A percentile compares a stretch with the other conserved stretches of the same genome.
Evolutionary conservation across 148 eudicot species (phyloP).

Genomic region (Dysphania ambrosioides): DNA sequence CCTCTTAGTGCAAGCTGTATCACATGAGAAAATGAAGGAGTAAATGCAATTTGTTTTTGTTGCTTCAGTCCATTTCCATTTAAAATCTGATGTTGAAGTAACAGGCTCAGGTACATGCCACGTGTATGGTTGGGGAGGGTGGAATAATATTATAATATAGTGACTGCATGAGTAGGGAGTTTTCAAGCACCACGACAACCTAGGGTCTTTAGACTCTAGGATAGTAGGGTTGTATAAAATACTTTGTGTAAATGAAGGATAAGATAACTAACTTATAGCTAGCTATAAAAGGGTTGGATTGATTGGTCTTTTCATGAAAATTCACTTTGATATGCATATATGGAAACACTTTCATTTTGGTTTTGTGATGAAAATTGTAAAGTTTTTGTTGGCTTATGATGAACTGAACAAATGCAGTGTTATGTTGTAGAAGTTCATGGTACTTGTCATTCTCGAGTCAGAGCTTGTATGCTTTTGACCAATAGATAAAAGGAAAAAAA

Average conservation of each 20-base stretch:
- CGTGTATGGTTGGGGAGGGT: constrained; percentile 29
- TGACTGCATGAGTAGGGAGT: background rate
- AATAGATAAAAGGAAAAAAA: background rate
- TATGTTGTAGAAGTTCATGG: background rate
- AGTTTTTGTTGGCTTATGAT: constrained; percentile 8
- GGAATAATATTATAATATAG: background rate
- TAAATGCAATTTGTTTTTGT: constrained; percentile 33
- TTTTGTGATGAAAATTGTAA: background rate
- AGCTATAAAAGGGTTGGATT: constrained; percentile 1
- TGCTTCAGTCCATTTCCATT: constrained; percentile 22
- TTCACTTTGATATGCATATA: constrained; percentile 1
- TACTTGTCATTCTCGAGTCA: constrained; percentile 12
- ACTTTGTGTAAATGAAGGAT: constrained; percentile 8
- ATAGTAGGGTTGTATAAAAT: background rate
- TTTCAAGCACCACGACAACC: background rate
- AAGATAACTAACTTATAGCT: constrained; percentile 11
- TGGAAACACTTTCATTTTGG: background rate
- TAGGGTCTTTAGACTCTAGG: background rate
- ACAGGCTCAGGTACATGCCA: constrained; percentile 25
- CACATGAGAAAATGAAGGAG: background rate
- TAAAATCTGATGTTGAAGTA: constrained; percentile 24
- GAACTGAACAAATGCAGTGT: background rate
- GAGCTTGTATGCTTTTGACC: constrained; percentile 23
- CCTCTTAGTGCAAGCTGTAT: constrained; percentile 11
- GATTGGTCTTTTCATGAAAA: constrained; percentile 14